A percentile compares a stretch with the other conserved stretches of the same genome.
phyloP scores from a whole-genome alignment of 108 stramenopile species.

The Cyclotella baltica region DNA sequence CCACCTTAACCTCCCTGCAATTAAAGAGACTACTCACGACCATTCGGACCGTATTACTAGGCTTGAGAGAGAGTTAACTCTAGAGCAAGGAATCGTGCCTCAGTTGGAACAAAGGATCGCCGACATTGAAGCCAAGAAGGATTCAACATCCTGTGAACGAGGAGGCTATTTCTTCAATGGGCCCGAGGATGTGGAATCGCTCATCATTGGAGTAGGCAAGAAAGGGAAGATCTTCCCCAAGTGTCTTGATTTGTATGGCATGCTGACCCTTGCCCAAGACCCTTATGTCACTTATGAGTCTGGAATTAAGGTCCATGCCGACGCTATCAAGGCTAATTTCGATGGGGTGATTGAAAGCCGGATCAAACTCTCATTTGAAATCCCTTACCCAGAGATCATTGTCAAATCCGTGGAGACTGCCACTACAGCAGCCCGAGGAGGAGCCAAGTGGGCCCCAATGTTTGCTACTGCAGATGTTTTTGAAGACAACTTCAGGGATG shows the following conservation, averaged over 20 bases:
- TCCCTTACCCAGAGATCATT: too few species aligned
- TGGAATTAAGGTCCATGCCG: not conserved
- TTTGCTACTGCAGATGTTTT: not conserved
- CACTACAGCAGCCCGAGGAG: not conserved
- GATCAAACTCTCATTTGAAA: not conserved
- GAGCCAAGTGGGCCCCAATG: too few species aligned
- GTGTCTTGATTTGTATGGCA: conserved; percentile 9
- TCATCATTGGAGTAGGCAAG: not conserved
- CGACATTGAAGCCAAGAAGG: not conserved
- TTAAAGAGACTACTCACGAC: not conserved
- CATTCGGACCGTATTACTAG: not conserved
- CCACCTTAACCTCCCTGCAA: not conserved
- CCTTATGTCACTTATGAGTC: not conserved
- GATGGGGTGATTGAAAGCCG: not conserved
- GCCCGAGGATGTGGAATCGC: not conserved
- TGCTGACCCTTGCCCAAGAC: conserved; percentile 10
- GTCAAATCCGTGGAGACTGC: not conserved
- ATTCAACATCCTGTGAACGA: not conserved
- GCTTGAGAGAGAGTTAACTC: not conserved
- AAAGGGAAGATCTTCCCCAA: not conserved
- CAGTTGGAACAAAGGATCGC: too few species aligned
- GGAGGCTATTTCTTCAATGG: conserved; percentile 3
- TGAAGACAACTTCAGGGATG: too few species aligned
- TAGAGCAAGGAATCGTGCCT: not conserved
- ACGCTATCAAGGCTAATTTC: conserved; percentile 5